A percentile compares a stretch with the other conserved stretches of the same genome.
phyloP scores from a whole-genome alignment of 1,139 yeast genomes.

The Wickerhamomyces sp. region DNA sequence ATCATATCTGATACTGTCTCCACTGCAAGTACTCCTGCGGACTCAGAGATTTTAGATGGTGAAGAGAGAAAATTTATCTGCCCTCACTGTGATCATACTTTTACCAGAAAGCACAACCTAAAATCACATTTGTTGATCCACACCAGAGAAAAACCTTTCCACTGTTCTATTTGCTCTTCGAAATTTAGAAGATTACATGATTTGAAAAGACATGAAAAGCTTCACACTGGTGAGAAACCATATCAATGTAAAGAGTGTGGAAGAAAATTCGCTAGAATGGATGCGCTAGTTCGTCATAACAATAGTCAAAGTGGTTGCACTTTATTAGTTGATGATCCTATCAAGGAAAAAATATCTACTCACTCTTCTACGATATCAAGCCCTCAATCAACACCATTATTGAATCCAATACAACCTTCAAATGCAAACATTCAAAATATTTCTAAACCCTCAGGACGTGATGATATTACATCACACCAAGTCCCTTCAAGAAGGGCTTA shows the following conservation, averaged over 20 bases:
- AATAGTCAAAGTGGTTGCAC: constrained; percentile 31
- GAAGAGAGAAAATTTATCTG: constrained; percentile 40
- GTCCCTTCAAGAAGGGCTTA: constrained; percentile 1
- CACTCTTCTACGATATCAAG: background rate
- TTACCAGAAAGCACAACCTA: constrained; percentile 60
- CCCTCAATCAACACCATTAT: constrained; percentile 1
- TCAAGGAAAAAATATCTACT: constrained; percentile 2
- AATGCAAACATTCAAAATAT: background rate
- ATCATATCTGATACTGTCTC: background rate
- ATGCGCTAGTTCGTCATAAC: constrained; percentile 66
- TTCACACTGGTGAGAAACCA: constrained; percentile 77
- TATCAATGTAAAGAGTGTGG: constrained; percentile 58
- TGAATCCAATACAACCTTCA: background rate
- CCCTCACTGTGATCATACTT: constrained; percentile 52
- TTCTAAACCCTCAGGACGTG: background rate
- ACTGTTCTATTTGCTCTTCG: constrained; percentile 58
- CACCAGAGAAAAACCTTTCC: constrained; percentile 61
- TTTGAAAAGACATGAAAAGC: constrained; percentile 66
- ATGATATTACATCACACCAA: background rate
- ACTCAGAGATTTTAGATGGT: constrained; percentile 1
- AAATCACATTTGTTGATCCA: constrained; percentile 71
- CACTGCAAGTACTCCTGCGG: background rate
- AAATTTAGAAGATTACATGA: constrained; percentile 73
- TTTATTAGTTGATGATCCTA: constrained; percentile 13
- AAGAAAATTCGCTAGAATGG: constrained; percentile 69